These are phyloP conservation scores for Termitomyces sp. DNA, from an alignment of 1,284 basidiomycete genomes.

Conservation along the genomic window DNA sequence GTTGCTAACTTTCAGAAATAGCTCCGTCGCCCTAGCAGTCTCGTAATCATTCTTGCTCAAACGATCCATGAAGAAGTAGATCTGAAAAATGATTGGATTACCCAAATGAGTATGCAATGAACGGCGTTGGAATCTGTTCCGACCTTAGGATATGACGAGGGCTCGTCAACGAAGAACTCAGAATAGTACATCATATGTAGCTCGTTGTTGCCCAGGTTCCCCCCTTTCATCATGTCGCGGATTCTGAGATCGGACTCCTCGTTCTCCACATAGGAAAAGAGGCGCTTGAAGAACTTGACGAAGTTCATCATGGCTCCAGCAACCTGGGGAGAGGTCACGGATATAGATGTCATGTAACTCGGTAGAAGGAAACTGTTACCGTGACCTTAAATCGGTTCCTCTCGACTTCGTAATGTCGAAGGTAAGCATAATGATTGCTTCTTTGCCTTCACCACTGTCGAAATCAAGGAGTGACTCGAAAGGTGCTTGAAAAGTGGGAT, in stretches of 20 bases:
- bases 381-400: conserved; percentile 17
- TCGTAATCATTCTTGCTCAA: conserved; percentile 17
- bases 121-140: no score
- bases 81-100: not conserved
- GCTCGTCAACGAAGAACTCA: conserved; percentile 2
- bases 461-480: conserved; percentile 13
- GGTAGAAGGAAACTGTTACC: conserved; percentile 1
- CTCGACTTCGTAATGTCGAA: conserved; percentile 13
- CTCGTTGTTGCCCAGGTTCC: conserved; percentile 5
- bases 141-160: not conserved
- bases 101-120: no score
- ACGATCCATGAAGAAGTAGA: conserved; percentile 19
- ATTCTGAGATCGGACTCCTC: conserved; percentile 10
- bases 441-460: conserved; percentile 10
- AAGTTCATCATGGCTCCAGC: conserved; percentile 14
- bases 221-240: conserved; percentile 10
- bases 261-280: conserved; percentile 14
- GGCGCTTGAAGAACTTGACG: conserved; percentile 14
- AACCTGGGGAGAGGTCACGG: no score
- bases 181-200: not conserved
- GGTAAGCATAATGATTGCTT: conserved; percentile 12
- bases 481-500: conserved; percentile 13
- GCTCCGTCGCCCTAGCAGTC: conserved; percentile 15
- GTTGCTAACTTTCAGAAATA: conserved; percentile 15
- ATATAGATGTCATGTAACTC: conserved; percentile 13